Base-by-base conservation (phyloP, 2,329 filamentous ascomycete genomes). In the Penicillium sumatraense region DNA sequence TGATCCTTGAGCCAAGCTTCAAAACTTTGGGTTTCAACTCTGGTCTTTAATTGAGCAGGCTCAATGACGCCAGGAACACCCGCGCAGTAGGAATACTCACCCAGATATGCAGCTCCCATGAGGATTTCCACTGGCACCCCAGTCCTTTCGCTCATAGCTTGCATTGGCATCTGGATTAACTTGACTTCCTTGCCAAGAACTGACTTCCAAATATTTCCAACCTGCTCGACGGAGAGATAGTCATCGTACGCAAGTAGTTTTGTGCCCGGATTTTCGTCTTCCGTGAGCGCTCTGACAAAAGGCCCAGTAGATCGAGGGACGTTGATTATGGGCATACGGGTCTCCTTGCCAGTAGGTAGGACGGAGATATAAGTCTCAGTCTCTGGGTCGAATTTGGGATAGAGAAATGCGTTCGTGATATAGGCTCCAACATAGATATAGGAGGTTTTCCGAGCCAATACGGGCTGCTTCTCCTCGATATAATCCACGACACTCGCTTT, bases 401-500 rank as follows among this genome's bases (percentile, higher is more conserved):
- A 41, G 3, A 74, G 54, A 3, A 73, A 62, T 0, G 61, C 54
- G 51, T 75, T 75, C 5, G 68, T 66, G 4, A 59, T 61, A 41
- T 75, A 75, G 4, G 60, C 68, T 14, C 69, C 68, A 1, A 71
- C 31, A 23, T 72, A 70, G n/a, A 75, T 67, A 21, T 66, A 62
- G 0, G 70, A 72, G 16, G 78, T 79, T 65, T 82, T 82, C 26
- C 66, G 68, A 3, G 76, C 76, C 24, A 84, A 63, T 5, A 65
- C 66, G 0, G 76, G 75, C 48, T 79, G 72, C 3, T 67, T 74
- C 5, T 2, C n/a, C 24, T 46, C 26, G 2, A 81, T 78, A 38
- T 82, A 81, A 3, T 72, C 56, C 0, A 77, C 80, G 10, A 82
- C 66, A 16, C 79, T 75, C 1, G 81, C 82, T 67, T 85, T 84